phyloP scores from a whole-genome alignment of 495 filamentous ascomycete species.

The Jackrogersella minutella region DNA sequence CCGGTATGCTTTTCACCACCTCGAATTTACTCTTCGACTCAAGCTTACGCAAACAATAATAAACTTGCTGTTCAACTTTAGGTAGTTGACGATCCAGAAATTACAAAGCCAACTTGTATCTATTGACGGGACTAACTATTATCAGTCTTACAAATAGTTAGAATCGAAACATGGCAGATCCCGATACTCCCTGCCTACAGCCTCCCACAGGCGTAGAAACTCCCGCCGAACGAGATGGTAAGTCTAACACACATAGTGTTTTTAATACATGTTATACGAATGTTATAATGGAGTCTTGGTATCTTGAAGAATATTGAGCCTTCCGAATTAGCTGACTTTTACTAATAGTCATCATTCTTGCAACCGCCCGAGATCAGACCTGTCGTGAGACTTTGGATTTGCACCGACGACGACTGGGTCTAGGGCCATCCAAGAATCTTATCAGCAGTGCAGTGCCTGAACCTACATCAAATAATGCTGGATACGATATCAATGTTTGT shows the following conservation, averaged over 20 bases:
- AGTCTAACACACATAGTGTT: neutral
- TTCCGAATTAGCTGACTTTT: neutral
- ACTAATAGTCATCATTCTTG: neutral
- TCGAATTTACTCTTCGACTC: too few relatives aligned
- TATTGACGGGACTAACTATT: too few relatives aligned
- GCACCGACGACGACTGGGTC: neutral
- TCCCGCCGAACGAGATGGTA: neutral
- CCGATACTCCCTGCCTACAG: neutral
- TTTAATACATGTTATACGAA: too few relatives aligned
- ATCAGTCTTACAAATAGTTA: neutral
- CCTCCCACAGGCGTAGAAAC: neutral
- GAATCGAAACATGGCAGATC: neutral
- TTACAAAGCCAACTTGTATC: too few relatives aligned
- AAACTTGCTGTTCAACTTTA: too few relatives aligned
- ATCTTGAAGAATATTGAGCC: neutral
- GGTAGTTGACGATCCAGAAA: too few relatives aligned
- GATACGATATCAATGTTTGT: neutral
- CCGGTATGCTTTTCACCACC: too few relatives aligned
- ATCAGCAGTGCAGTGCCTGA: neutral
- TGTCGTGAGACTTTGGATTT: neutral
- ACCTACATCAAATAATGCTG: neutral
- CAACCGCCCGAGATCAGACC: neutral
- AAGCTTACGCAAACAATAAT: too few relatives aligned
- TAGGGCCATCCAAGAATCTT: conserved; percentile 7
- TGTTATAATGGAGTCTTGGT: too few relatives aligned